These are phyloP conservation scores for Lactuca sativa DNA, from an alignment of 129 eudicot species.

Conservation along the genomic window DNA sequence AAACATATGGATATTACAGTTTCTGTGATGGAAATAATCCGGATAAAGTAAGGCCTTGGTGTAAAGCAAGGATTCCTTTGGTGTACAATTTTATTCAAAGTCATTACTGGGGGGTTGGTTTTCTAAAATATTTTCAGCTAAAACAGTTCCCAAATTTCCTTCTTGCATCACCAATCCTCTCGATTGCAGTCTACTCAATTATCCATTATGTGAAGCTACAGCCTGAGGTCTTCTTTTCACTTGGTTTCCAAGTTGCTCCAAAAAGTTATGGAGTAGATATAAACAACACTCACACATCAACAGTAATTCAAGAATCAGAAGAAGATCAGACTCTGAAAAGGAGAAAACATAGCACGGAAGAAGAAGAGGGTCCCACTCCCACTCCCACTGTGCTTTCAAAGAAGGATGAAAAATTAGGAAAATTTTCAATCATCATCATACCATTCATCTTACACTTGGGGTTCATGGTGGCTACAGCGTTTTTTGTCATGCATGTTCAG, in stretches of 20 bases:
- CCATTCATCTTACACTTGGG: slow-evolving; percentile 76
- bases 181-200: slow-evolving; percentile 62
- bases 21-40: slow-evolving; percentile 41
- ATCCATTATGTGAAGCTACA: slow-evolving; percentile 54
- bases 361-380: slow-evolving; percentile 5
- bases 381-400: slow-evolving; percentile 20
- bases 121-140: slow-evolving; percentile 72
- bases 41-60: slow-evolving; percentile 77
- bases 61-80: slow-evolving; percentile 71
- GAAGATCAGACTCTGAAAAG: slow-evolving; percentile 42
- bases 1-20: slow-evolving; percentile 88
- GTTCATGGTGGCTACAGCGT: slow-evolving; percentile 83
- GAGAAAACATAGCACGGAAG: slow-evolving; percentile 36
- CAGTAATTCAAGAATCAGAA: slow-evolving; percentile 24
- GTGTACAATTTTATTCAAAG: slow-evolving; percentile 82
- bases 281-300: slow-evolving; percentile 21
- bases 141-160: slow-evolving; percentile 43
- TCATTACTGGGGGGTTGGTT: slow-evolving; percentile 93
- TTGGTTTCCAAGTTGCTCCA: slow-evolving; percentile 53
- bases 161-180: slow-evolving; percentile 72
- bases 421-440: slow-evolving; percentile 46
- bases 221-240: slow-evolving; percentile 54
- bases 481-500: slow-evolving; percentile 97
- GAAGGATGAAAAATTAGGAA: slow-evolving; percentile 31
- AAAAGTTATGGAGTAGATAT: slow-evolving; percentile 5